Base-by-base conservation (phyloP, 768 basidiomycete species). In the Hortiboletus flavorubellus region DNA sequence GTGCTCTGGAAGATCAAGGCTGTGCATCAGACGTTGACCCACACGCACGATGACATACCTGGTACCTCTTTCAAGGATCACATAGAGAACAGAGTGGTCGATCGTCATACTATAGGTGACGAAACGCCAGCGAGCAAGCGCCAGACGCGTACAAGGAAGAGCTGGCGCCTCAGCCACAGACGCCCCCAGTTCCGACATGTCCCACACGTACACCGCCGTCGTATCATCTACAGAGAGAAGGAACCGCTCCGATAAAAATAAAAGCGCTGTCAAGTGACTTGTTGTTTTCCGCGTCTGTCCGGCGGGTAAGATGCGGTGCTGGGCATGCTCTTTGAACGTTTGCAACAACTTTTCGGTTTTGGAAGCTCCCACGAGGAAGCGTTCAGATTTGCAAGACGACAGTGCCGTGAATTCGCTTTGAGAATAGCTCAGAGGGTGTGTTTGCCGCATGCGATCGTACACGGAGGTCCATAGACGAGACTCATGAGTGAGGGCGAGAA, bases 151-250 rank as follows among this genome's bases (percentile, higher is more conserved):
- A 46, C 50, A 46, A 15, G 58, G 59, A 30, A 45, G 45, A 1
- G 48, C 43, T 18, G 44, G 56, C 4, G 33, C 34, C 4, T 30
- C 21, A 21, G 21, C 26, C 5, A n/a, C 29, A 39, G 50, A 54
- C 10, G 51, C 49, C 4, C 18, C 31, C 3, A 46, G 30, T 30
- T 50, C 54, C 26, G 30, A 42, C 3, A 55, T 30, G 33, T 59
- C 56, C 60, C 63, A 66, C 29, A 66, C 30, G 15, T 46, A 57
- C 37, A 59, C 54, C 6, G 41, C 33, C 21, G 59, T 48, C 16
- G 49, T 26, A 9, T 37, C 4, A 33, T 59, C 49, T 39, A 42
- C 59, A 4, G 59, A 60, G 42, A 60, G 49, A 15, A 59, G 23
- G 48, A 40, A 54, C 10, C 49, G 59, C 5, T 60, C 59, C 2